A percentile compares a stretch with the other conserved stretches of the same genome.
phyloP scores from a whole-genome alignment of 352 stramenopile species.

The Phytopythium litorale region DNA sequence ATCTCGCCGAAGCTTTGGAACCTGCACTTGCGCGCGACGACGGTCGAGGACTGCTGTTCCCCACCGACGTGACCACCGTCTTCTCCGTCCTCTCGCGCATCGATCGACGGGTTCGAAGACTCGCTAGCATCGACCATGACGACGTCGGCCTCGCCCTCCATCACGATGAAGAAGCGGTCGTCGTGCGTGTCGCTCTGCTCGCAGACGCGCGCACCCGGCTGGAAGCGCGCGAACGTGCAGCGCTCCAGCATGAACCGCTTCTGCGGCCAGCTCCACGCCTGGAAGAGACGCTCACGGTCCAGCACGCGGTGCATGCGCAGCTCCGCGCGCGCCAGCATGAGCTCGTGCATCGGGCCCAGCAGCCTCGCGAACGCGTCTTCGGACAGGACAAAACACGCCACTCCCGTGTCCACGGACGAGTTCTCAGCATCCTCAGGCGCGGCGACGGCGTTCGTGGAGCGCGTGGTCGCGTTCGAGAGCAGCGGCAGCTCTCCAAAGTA shows the following conservation, averaged over 20 bases:
- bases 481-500: constrained; percentile 72
- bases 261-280: constrained; percentile 35
- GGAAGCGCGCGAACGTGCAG: constrained; percentile 41
- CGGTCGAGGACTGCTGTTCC: constrained; percentile 10
- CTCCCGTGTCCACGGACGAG: neutral
- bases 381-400: constrained; percentile 45
- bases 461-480: constrained; percentile 23
- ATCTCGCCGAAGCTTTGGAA: constrained; percentile 81
- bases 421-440: neutral
- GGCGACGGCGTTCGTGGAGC: constrained; percentile 47
- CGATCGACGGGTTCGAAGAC: neutral
- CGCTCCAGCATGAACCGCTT: constrained; percentile 45
- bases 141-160: constrained; percentile 53
- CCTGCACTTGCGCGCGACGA: constrained; percentile 48
- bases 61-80: neutral
- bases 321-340: constrained; percentile 57
- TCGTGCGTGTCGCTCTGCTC: constrained; percentile 53
- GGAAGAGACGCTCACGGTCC: constrained; percentile 63
- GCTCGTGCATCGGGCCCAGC: constrained; percentile 41
- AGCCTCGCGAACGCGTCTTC: constrained; percentile 35
- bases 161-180: constrained; percentile 64
- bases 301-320: constrained; percentile 51
- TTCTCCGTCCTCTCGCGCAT: neutral
- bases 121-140: constrained; percentile 35
- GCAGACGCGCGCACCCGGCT: constrained; percentile 41